A percentile compares a stretch with the other conserved stretches of the same genome.
phyloP scores from a whole-genome alignment of 1,139 yeast species.

The Taphrina populina region DNA sequence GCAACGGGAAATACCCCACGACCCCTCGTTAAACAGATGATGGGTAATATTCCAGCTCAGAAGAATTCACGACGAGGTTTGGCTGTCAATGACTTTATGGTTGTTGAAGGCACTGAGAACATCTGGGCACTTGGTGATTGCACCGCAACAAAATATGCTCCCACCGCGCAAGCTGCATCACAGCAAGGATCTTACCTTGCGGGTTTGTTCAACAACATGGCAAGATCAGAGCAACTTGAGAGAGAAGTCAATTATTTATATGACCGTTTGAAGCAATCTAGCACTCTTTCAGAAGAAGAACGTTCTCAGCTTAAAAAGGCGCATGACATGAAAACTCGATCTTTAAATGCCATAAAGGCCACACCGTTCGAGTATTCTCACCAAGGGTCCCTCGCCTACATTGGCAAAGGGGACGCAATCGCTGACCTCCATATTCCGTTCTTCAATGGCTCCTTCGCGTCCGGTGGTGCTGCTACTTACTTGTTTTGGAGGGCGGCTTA shows the following conservation, averaged over 20 bases:
- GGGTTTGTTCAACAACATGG: constrained; percentile 63
- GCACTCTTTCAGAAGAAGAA: constrained; percentile 43
- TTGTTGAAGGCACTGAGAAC: constrained; percentile 79
- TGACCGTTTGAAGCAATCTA: constrained; percentile 45
- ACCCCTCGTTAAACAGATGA: constrained; percentile 66
- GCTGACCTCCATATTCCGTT: constrained; percentile 82
- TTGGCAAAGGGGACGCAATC: constrained; percentile 88
- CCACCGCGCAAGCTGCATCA: constrained; percentile 96
- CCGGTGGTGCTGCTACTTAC: constrained; percentile 85
- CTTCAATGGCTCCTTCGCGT: constrained; percentile 67
- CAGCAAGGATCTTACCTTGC: constrained; percentile 89
- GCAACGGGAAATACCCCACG: constrained; percentile 96
- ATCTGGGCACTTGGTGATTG: constrained; percentile 93
- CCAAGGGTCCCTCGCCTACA: constrained; percentile 62
- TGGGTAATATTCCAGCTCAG: constrained; percentile 73
- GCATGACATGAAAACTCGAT: constrained; percentile 47
- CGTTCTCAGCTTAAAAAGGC: constrained; percentile 45
- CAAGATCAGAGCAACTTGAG: constrained; percentile 65
- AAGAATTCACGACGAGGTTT: constrained; percentile 86
- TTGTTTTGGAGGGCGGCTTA: constrained; percentile 94
- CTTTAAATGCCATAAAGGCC: constrained; percentile 61
- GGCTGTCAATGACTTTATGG: constrained; percentile 75
- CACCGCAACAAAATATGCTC: constrained; percentile 83
- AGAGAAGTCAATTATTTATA: constrained; percentile 49
- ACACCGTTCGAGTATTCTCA: constrained; percentile 58